Conservation (phyloP, 2,329 filamentous ascomycete species). For the Colletotrichum sp. region DNA sequence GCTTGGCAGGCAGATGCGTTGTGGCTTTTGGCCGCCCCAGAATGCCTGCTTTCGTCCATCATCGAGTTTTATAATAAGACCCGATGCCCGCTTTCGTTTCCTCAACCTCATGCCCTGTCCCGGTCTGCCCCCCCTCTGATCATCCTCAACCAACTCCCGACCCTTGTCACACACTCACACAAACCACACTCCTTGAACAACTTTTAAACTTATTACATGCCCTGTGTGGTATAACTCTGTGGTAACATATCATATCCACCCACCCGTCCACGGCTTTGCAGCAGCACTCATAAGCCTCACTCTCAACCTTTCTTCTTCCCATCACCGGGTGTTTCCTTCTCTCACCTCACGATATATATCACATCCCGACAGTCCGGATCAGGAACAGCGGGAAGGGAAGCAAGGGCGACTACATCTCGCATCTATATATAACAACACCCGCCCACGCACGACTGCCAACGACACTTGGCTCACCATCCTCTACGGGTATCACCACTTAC, state of each 20-base stretch:
- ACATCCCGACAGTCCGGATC: background rate
- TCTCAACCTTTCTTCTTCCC: background rate
- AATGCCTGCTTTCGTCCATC: slow-evolving; percentile 9
- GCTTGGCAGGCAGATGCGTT: slow-evolving; percentile 15
- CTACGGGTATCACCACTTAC: background rate
- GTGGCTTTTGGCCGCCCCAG: background rate
- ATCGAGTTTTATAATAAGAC: slow-evolving; percentile 22
- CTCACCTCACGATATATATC: background rate
- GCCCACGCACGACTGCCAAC: background rate
- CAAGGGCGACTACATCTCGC: background rate
- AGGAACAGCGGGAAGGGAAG: background rate
- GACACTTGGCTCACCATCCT: background rate
- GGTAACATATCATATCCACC: background rate
- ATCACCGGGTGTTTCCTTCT: background rate
- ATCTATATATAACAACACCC: background rate
- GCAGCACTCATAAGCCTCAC: background rate
- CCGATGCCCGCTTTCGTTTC: slow-evolving; percentile 12
- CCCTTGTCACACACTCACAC: background rate
- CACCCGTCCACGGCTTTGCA: background rate
- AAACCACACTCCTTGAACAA: slow-evolving; percentile 9
- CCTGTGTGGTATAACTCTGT: slow-evolving; percentile 3
- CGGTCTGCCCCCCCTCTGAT: background rate
- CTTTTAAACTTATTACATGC: background rate
- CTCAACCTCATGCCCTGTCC: background rate
- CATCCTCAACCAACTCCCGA: background rate